Conservation (phyloP, 2,329 filamentous ascomycete species). For the Fusarium sublunatum region DNA sequence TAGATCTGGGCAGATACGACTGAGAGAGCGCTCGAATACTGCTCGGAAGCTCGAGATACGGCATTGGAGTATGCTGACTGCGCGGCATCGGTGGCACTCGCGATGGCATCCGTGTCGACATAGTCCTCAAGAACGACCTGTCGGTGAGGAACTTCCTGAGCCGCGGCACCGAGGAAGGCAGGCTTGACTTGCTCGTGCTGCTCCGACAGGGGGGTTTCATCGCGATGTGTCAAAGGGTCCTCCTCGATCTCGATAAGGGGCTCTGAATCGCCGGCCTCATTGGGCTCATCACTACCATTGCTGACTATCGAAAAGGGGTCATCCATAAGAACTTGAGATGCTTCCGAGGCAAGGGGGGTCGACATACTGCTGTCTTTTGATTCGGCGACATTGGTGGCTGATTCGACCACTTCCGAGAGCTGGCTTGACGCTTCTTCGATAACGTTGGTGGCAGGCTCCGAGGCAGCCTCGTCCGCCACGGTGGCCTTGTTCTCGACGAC, state of each 20-base stretch:
- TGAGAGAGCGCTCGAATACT: slow-evolving; percentile 75
- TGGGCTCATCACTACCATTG: slow-evolving; percentile 47
- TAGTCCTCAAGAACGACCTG: slow-evolving; percentile 64
- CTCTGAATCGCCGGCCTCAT: slow-evolving; percentile 42
- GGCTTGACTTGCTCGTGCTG: slow-evolving; percentile 55
- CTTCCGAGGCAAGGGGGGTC: slow-evolving; percentile 42
- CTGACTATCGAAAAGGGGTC: slow-evolving; percentile 40
- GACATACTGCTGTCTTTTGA: slow-evolving; percentile 40
- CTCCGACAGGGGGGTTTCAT: slow-evolving; percentile 43
- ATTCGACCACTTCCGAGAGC: slow-evolving; percentile 38
- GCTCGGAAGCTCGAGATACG: slow-evolving; percentile 72
- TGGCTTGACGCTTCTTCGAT: slow-evolving; percentile 37
- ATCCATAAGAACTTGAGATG: slow-evolving; percentile 43
- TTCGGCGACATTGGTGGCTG: slow-evolving; percentile 27
- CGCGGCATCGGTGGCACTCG: slow-evolving; percentile 58
- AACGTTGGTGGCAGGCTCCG: slow-evolving; percentile 26
- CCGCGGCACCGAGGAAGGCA: slow-evolving; percentile 62
- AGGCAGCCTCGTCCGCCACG: slow-evolving; percentile 31
- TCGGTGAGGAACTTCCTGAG: slow-evolving; percentile 61
- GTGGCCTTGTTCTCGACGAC: slow-evolving; percentile 21
- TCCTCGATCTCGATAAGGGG: slow-evolving; percentile 45
- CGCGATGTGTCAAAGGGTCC: slow-evolving; percentile 35
- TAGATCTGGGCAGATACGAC: slow-evolving; percentile 74
- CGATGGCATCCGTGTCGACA: slow-evolving; percentile 50
- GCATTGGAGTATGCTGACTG: slow-evolving; percentile 73